Evolutionary conservation across 2,329 filamentous ascomycete genomes (phyloP).

Genomic region (Geoglossum cookeanum): DNA sequence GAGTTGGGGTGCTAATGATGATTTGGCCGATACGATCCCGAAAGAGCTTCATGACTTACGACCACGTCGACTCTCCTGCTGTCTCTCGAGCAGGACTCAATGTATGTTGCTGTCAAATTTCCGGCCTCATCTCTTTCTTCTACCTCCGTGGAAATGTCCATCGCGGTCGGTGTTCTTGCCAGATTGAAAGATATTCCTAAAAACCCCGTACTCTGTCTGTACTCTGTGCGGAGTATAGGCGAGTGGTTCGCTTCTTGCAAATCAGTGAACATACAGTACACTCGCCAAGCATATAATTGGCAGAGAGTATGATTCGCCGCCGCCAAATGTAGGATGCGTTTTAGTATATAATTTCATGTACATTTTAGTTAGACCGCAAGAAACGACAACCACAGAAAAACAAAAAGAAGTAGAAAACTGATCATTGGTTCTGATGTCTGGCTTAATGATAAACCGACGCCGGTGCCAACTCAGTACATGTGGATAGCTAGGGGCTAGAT

Average conservation of each 20-base stretch:
- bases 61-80: slow-evolving; percentile 27
- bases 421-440: background rate
- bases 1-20: too few species aligned
- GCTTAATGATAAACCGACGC: background rate
- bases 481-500: background rate
- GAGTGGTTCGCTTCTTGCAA: too few species aligned
- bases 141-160: background rate
- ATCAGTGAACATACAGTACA: too few species aligned
- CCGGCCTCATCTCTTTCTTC: slow-evolving; percentile 14
- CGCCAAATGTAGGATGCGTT: too few species aligned
- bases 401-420: background rate
- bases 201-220: too few species aligned
- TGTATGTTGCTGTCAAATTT: slow-evolving; percentile 16
- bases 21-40: background rate
- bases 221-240: background rate
- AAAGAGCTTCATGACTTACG: slow-evolving; percentile 16
- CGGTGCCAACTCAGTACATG: background rate
- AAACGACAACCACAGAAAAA: background rate
- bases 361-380: too few species aligned
- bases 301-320: too few species aligned
- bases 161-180: background rate
- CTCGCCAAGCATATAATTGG: too few species aligned
- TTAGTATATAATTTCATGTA: too few species aligned
- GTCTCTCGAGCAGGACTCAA: slow-evolving; percentile 5
- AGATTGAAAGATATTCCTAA: background rate